Conservation (phyloP, 2,329 filamentous ascomycete species). For the Tolypocladium guangdongense region DNA sequence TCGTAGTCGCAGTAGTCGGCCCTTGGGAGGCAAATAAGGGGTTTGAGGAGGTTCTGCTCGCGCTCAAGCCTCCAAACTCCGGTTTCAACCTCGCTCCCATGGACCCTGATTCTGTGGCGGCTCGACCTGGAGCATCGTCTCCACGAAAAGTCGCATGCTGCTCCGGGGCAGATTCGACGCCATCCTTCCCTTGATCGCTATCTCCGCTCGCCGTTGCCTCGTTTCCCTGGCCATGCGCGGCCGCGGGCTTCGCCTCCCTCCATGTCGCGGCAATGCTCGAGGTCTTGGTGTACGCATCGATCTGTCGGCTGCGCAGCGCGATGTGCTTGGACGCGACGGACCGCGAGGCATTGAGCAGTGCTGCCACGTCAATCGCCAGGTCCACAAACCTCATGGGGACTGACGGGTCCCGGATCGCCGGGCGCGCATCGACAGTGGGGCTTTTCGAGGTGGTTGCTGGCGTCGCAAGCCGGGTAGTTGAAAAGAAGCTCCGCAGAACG, state of each 20-base stretch:
- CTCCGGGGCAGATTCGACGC: background rate
- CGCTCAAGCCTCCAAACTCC: background rate
- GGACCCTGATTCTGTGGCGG: background rate
- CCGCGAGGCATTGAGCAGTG: constrained; percentile 58
- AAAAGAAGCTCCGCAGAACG: background rate
- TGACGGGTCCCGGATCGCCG: constrained; percentile 12
- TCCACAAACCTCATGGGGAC: constrained; percentile 49
- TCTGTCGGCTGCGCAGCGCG: constrained; percentile 43
- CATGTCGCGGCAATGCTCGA: constrained; percentile 31
- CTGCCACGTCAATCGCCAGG: constrained; percentile 57
- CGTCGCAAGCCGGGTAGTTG: background rate
- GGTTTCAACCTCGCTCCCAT: background rate
- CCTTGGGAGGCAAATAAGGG: background rate
- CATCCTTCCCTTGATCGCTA: background rate
- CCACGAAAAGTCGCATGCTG: background rate
- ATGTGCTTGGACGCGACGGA: constrained; percentile 54
- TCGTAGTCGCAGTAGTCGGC: constrained; percentile 2
- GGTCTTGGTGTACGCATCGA: constrained; percentile 37
- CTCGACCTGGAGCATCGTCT: background rate
- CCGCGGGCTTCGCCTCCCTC: constrained; percentile 9
- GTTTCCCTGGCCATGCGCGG: background rate
- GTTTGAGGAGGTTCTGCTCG: background rate
- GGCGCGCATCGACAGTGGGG: constrained; percentile 11
- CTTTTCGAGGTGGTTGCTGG: background rate
- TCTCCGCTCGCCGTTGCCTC: background rate